Conservation (phyloP, 2,329 filamentous ascomycete species). For the Fusarium beomiforme region DNA sequence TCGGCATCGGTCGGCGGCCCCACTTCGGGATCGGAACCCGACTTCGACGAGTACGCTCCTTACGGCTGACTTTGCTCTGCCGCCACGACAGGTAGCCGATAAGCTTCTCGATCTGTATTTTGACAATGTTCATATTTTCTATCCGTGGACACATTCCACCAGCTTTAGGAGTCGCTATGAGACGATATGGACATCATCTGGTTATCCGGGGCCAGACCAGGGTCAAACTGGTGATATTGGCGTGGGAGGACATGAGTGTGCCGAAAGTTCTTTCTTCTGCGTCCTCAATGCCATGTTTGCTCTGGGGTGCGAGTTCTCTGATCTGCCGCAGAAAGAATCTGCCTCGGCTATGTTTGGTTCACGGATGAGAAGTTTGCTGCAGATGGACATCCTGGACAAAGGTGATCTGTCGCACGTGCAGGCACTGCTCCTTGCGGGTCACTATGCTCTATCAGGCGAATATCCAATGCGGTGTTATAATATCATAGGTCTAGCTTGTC, state of each 20-base stretch:
- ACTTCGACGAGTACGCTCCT: not conserved
- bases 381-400: not conserved
- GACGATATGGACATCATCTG: not conserved
- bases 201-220: not conserved
- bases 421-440: not conserved
- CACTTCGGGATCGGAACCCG: not conserved
- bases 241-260: not conserved
- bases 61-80: not conserved
- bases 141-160: conserved; percentile 1
- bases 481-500: not conserved
- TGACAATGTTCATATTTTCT: not conserved
- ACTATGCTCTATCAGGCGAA: not conserved
- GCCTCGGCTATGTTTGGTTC: not conserved
- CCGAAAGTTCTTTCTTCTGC: not conserved
- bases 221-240: not conserved
- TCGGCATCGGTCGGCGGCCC: not conserved
- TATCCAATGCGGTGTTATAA: not conserved
- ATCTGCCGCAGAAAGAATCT: not conserved
- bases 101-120: not conserved
- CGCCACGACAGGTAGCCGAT: not conserved
- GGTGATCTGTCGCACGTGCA: not conserved
- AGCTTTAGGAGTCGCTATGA: not conserved
- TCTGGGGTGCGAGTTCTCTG: not conserved
- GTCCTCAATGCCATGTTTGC: not conserved
- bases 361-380: not conserved